phyloP scores from a whole-genome alignment of 306 rosid genomes.

The Parietaria judaica region DNA sequence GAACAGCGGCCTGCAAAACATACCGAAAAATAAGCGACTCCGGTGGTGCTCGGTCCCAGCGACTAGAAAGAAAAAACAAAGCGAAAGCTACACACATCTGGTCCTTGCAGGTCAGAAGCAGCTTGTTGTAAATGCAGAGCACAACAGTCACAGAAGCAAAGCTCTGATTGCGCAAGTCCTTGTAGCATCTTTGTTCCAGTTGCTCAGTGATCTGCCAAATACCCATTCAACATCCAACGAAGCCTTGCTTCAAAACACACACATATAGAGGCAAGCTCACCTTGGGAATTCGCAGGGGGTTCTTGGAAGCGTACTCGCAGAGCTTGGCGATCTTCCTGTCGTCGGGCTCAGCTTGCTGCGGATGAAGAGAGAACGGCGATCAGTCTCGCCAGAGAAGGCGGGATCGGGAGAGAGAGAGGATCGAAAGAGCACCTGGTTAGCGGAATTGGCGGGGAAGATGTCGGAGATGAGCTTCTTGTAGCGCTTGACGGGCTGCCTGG shows the following conservation, averaged over 20 bases:
- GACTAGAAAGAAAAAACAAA: not conserved
- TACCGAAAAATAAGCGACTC: too few relatives aligned
- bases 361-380: too few relatives aligned
- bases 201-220: slow-evolving; percentile 57
- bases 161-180: slow-evolving; percentile 73
- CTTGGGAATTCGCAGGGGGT: slow-evolving; percentile 52
- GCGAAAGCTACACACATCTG: slow-evolving; percentile 52
- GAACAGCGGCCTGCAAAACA: slow-evolving; percentile 66
- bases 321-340: slow-evolving; percentile 49
- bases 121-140: slow-evolving; percentile 59
- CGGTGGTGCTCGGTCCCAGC: too few relatives aligned
- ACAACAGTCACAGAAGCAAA: slow-evolving; percentile 67
- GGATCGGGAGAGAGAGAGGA: too few relatives aligned
- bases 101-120: slow-evolving; percentile 65
- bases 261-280: slow-evolving; percentile 6
- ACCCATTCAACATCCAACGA: slow-evolving; percentile 11
- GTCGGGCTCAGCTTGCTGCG: slow-evolving; percentile 45
- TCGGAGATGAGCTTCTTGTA: slow-evolving; percentile 79
- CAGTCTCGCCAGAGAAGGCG: too few relatives aligned
- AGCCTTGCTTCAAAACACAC: not conserved
- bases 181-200: slow-evolving; percentile 80
- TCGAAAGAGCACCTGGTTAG: slow-evolving; percentile 47
- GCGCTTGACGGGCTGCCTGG: slow-evolving; percentile 92
- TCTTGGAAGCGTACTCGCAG: slow-evolving; percentile 46
- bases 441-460: slow-evolving; percentile 75